Conservation (phyloP, 2,329 filamentous ascomycete genomes). For the Taxawa tesnikishii region DNA sequence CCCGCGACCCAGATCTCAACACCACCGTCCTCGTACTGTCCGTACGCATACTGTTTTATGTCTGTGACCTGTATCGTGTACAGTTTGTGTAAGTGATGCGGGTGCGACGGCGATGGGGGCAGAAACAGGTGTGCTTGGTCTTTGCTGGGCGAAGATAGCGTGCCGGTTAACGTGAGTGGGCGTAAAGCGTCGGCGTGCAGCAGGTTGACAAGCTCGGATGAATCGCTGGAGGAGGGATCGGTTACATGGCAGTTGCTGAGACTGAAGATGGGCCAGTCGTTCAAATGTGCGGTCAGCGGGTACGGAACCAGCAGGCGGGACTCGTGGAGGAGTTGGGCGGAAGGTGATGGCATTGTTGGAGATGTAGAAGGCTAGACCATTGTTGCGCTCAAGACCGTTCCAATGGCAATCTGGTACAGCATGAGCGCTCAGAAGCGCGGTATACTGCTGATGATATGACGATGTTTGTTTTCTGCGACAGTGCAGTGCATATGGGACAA, state of each 20-base stretch:
- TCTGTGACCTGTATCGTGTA: constrained; percentile 42
- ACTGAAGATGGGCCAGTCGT: constrained; percentile 49
- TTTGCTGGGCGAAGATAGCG: constrained; percentile 38
- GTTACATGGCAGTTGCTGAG: constrained; percentile 51
- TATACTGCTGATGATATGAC: too few relatives aligned
- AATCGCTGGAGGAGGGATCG: constrained; percentile 32
- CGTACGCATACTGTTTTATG: constrained; percentile 35
- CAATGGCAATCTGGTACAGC: too few relatives aligned
- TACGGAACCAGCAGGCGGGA: constrained; percentile 27
- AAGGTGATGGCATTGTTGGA: constrained; percentile 19
- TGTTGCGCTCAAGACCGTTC: constrained; percentile 1
- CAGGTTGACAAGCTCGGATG: constrained; percentile 41
- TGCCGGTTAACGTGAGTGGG: constrained; percentile 50
- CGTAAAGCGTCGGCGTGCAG: constrained; percentile 47
- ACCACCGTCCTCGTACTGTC: constrained; percentile 41
- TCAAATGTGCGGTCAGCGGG: constrained; percentile 26
- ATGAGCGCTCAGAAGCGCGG: too few relatives aligned
- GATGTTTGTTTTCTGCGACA: too few relatives aligned
- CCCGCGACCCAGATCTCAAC: constrained; percentile 56
- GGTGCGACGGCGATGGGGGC: constrained; percentile 6
- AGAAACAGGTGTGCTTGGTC: constrained; percentile 21
- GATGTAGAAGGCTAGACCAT: not conserved
- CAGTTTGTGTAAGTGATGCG: constrained; percentile 5
- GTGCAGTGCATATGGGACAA: too few relatives aligned
- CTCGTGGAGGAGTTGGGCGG: constrained; percentile 15